Evolutionary conservation across 371 early-diverging fungal genomes (phyloP).

Genomic region (Choanephora cucurbitarum): DNA sequence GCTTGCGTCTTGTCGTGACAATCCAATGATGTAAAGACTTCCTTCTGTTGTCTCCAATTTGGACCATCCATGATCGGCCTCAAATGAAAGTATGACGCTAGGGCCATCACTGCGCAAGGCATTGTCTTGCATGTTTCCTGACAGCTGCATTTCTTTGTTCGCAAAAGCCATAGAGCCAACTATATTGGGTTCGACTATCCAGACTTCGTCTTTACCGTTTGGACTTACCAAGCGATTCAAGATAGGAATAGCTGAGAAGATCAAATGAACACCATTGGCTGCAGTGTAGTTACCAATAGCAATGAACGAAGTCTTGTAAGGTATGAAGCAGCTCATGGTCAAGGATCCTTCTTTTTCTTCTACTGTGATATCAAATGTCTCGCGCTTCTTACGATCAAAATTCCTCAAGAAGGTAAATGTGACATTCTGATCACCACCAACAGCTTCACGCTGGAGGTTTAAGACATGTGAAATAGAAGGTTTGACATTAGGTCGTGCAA

Average conservation of each 20-base stretch:
- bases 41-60: conserved; percentile 38
- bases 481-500: conserved; percentile 33
- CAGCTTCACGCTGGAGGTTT: conserved; percentile 53
- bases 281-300: conserved; percentile 68
- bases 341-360: conserved; percentile 21
- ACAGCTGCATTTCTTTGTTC: conserved; percentile 44
- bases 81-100: conserved; percentile 51
- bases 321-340: conserved; percentile 50
- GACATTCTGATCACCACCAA: conserved; percentile 36
- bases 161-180: conserved; percentile 64
- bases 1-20: conserved; percentile 45
- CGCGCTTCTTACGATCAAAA: conserved; percentile 53
- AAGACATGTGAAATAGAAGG: conserved; percentile 50
- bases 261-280: conserved; percentile 54
- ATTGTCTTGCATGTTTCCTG: conserved; percentile 46
- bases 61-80: conserved; percentile 51
- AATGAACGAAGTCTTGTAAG: conserved; percentile 69
- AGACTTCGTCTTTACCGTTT: conserved; percentile 54
- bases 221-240: conserved; percentile 43
- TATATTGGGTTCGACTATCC: conserved; percentile 67
- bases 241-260: conserved; percentile 71
- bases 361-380: conserved; percentile 52
- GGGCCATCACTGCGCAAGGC: conserved; percentile 35
- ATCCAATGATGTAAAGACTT: conserved; percentile 47
- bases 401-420: conserved; percentile 73